Conservation (phyloP, 495 filamentous ascomycete species). For the Chaetomium cochliodes region DNA sequence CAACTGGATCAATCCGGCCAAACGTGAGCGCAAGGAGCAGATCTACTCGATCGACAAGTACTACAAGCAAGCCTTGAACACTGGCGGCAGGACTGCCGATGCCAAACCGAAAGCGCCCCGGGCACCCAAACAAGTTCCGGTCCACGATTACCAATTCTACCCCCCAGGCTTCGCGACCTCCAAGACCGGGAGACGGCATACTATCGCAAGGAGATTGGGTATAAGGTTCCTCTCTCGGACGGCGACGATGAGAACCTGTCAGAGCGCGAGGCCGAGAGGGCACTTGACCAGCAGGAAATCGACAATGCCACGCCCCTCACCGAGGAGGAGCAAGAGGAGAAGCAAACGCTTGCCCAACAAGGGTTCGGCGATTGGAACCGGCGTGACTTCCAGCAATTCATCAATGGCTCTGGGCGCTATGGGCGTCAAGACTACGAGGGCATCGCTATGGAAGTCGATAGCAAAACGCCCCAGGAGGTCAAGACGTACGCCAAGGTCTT, state of each 20-base stretch:
- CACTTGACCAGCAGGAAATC: constrained; percentile 85
- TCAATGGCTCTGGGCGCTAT: constrained; percentile 90
- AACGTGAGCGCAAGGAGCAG: constrained; percentile 97
- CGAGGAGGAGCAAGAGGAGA: constrained; percentile 84
- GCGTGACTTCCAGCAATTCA: constrained; percentile 96
- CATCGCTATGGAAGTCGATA: constrained; percentile 89
- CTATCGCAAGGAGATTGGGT: constrained; percentile 91
- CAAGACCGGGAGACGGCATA: constrained; percentile 95
- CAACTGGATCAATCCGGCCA: constrained; percentile 97
- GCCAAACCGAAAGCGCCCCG: constrained; percentile 93
- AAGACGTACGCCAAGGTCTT: constrained; percentile 89
- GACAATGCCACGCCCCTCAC: constrained; percentile 87
- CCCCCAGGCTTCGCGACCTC: constrained; percentile 72
- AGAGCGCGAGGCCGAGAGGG: constrained; percentile 82
- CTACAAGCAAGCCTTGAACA: constrained; percentile 87
- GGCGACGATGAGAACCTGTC: constrained; percentile 79
- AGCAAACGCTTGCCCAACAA: constrained; percentile 71
- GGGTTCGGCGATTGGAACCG: constrained; percentile 95
- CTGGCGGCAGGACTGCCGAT: constrained; percentile 79
- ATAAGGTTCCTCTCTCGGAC: constrained; percentile 83
- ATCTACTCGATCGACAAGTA: constrained; percentile 99
- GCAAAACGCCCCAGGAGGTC: constrained; percentile 80
- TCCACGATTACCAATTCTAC: constrained; percentile 99
- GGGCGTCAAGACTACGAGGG: constrained; percentile 78
- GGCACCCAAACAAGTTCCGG: constrained; percentile 84